Base-by-base conservation (phyloP, 495 filamentous ascomycete species). In the Niebla homalea region DNA sequence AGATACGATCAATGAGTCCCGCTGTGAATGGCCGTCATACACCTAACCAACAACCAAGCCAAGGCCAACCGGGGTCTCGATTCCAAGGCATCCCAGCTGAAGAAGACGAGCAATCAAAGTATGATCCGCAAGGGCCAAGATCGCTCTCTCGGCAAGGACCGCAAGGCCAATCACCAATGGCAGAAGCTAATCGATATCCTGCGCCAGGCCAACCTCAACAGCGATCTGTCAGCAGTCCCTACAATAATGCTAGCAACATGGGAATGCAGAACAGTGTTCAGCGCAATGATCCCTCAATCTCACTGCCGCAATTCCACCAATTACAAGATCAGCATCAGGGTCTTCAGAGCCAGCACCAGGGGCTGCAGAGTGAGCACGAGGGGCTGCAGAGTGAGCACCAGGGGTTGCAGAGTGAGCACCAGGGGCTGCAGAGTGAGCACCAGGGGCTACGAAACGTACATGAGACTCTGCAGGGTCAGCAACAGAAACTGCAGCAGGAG, bases 401-500 rank as follows among this genome's bases (percentile, higher is more conserved):
- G 18, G 51, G 45, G 8, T 25, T 52, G 14, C 50, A 40, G 23
- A 40, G 19, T 36, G 43, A 52, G 22, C 49, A 22, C 11, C 23
- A 46, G 38, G 42, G 26, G 4, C 42, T 52, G 5, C 49, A 41
- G 26, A 45, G 23, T 21, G 15, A 52, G 12, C 63, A 71, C 16
- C 70, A 71, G 38, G 49, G 19, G n/a, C 36, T 52, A 0, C 32
- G n/a, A 47, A 32, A 14, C 43, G 18, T 47, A 25, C n/a, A 52
- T 42, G 35, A 49, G 15, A 29, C 23, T n/a, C 22, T 53, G 5
- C 36, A 42, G 39, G 43, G 8, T 23, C 44, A 48, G 12, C 54
- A 57, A 37, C 70, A 75, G 50, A 70, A 75, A 59, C 67, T 72
- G 39, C 68, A 85, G 20, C 84, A 87, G 59, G 93, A 97, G 54